Conservation (phyloP, 2,329 filamentous ascomycete species). For the Trichoderma polysporum region DNA sequence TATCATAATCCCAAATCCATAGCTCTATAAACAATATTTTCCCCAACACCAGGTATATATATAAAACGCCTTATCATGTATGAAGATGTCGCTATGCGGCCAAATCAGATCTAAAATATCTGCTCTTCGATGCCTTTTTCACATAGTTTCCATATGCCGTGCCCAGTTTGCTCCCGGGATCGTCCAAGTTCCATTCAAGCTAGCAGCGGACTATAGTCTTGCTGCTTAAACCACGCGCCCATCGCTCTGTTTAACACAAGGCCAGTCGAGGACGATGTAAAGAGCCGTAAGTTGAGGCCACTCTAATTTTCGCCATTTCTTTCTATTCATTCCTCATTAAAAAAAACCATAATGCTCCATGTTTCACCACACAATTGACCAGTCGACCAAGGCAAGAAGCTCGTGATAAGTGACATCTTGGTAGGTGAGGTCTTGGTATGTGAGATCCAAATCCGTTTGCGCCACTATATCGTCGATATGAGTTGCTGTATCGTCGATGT, state of each 20-base stretch:
- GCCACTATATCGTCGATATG: not conserved
- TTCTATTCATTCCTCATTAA: not conserved
- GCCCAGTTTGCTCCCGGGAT: not conserved
- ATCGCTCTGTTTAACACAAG: not conserved
- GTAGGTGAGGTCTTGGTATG: not conserved
- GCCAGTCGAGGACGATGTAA: not conserved
- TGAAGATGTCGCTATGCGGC: not conserved
- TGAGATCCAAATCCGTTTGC: not conserved
- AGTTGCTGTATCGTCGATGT: not conserved
- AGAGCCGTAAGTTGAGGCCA: not conserved
- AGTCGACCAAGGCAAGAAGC: not conserved
- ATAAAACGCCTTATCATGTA: not conserved
- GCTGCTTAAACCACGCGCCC: not conserved
- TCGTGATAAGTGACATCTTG: not conserved
- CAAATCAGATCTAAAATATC: not conserved
- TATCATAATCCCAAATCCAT: not conserved
- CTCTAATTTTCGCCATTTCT: not conserved
- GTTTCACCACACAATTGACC: not conserved
- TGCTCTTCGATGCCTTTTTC: not conserved
- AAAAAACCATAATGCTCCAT: not conserved
- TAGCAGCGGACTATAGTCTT: not conserved
- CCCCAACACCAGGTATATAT: not conserved
- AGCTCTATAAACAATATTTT: not conserved
- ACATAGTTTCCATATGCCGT: not conserved
- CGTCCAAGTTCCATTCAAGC: not conserved